Conservation (phyloP, 2,329 filamentous ascomycete species). For the Colletotrichum shisoi region DNA sequence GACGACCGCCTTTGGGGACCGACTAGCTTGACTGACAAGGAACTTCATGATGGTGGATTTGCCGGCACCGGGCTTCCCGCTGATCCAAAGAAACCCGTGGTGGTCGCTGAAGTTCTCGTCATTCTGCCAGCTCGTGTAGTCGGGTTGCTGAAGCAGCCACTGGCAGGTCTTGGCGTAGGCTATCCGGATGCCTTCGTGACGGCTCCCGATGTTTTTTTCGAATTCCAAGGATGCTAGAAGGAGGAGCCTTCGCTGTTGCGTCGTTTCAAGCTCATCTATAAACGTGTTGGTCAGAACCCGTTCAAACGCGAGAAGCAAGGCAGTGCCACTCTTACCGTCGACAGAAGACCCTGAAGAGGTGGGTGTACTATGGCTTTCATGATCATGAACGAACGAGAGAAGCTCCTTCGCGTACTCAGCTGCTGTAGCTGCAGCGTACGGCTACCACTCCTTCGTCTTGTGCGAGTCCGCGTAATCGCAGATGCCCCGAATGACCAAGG, state of each 20-base stretch:
- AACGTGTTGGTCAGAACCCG: no score
- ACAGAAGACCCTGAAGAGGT: no score
- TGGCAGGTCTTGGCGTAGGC: constrained; percentile 40
- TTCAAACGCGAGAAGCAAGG: no score
- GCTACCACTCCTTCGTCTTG: constrained; percentile 50
- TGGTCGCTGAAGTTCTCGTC: not conserved
- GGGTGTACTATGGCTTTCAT: not conserved
- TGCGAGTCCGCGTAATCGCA: constrained; percentile 51
- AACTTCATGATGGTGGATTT: constrained; percentile 31
- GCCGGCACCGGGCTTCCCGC: constrained; percentile 12
- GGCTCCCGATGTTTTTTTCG: constrained; percentile 32
- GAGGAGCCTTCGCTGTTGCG: no score
- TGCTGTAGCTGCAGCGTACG: constrained; percentile 47
- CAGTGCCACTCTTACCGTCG: no score
- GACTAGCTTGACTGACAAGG: not conserved
- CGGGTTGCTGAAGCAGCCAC: constrained; percentile 37
- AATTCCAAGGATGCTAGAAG: constrained; percentile 39
- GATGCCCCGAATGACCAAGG: constrained; percentile 48
- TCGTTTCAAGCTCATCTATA: no score
- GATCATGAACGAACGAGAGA: not conserved
- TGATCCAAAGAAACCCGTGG: constrained; percentile 21
- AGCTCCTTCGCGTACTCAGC: constrained; percentile 43
- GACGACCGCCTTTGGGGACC: not conserved
- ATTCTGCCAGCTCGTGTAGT: constrained; percentile 38
- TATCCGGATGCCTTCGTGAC: constrained; percentile 29